Percentiles rank a stretch among this genome's conserved stretches.
phyloP scores from a whole-genome alignment of 2,329 filamentous ascomycete genomes.

The Stachybotrys echinatus region DNA sequence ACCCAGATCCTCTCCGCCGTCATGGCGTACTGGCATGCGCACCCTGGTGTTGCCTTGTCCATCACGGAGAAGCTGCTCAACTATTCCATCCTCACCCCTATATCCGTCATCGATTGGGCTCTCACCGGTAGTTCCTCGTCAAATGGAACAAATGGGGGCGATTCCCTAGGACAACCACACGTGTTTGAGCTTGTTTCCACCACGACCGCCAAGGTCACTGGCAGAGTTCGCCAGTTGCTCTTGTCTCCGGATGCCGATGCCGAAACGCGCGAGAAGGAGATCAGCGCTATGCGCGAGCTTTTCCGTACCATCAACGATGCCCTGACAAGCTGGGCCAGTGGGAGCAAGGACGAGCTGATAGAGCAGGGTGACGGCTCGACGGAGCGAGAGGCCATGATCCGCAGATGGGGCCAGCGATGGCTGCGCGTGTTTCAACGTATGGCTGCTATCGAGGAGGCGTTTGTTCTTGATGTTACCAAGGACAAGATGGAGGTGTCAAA shows the following conservation, averaged over 20 bases:
- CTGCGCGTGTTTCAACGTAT: conserved; percentile 77
- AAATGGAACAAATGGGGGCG: conserved; percentile 48
- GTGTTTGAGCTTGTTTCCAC: conserved; percentile 87
- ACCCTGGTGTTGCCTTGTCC: conserved; percentile 85
- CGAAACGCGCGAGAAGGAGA: conserved; percentile 64
- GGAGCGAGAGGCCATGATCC: conserved; percentile 60
- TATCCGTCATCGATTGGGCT: conserved; percentile 85
- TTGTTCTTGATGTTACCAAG: conserved; percentile 32
- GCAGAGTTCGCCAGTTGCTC: conserved; percentile 76
- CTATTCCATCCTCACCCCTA: conserved; percentile 87
- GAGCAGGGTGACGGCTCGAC: conserved; percentile 58
- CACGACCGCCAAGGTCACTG: conserved; percentile 86
- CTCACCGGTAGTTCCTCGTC: conserved; percentile 54
- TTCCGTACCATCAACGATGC: conserved; percentile 79
- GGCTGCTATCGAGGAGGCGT: conserved; percentile 78
- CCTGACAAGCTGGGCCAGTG: conserved; percentile 65
- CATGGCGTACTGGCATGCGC: conserved; percentile 87
- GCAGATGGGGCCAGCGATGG: conserved; percentile 83
- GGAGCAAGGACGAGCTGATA: conserved; percentile 69
- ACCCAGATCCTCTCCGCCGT: conserved; percentile 87
- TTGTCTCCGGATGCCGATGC: conserved; percentile 56
- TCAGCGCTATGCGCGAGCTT: conserved; percentile 69
- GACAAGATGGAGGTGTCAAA: conserved; percentile 13
- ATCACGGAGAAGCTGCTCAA: conserved; percentile 97
- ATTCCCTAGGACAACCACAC: conserved; percentile 66